Evolutionary conservation across 2,329 filamentous ascomycete genomes (phyloP), one percentile per base, ranked within the genome.

Genomic region (Penicillium polonicum): DNA sequence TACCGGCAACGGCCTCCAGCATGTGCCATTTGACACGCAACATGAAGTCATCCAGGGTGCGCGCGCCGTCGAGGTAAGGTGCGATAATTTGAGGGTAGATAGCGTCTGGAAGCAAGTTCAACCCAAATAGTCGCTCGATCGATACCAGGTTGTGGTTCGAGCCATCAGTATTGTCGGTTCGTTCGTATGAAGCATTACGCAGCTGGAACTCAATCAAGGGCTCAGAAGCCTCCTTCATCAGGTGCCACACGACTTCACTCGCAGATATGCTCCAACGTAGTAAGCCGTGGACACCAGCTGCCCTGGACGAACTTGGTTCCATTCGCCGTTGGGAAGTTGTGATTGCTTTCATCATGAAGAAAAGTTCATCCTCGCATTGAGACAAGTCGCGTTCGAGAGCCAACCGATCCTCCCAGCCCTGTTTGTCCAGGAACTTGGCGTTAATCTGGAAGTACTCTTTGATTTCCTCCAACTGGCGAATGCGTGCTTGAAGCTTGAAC

Each of bases 341-440:
- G 72, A 99, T 99, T 39, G 94, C 95, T 70, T 99, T 97, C 94
- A 99, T 97, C 80, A 99, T 90, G 78, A 99, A 99, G 82, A 99
- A 99, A 9, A 99, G 78, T 74, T 99, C 95, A 68, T 99, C 94
- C 73, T 97, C 94, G 69, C 91, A 97, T 21, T 86, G 86, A 10
- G 91, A 85, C 50, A 99, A 80, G 71, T 99, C 94, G 51, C 90
- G 88, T 71, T 99, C 94, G 43, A 99, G 83, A n/a, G 88, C 79
- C 58, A 97, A 81, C 35, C 92, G 86, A 71, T 97, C 93, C 70
- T 94, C 87, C 92, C 93, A 97, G 15, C 92, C 92, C 69, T 90
- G 86, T 68, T 88, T 87, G 74, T 97, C 93, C 27, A 99, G 82
- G 59, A 89, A 89, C 67, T 89, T 89, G 35, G 91, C 88, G 72